phyloP scores from a whole-genome alignment of 2,329 filamentous ascomycete species.

The Ascochyta viciae-villosae region DNA sequence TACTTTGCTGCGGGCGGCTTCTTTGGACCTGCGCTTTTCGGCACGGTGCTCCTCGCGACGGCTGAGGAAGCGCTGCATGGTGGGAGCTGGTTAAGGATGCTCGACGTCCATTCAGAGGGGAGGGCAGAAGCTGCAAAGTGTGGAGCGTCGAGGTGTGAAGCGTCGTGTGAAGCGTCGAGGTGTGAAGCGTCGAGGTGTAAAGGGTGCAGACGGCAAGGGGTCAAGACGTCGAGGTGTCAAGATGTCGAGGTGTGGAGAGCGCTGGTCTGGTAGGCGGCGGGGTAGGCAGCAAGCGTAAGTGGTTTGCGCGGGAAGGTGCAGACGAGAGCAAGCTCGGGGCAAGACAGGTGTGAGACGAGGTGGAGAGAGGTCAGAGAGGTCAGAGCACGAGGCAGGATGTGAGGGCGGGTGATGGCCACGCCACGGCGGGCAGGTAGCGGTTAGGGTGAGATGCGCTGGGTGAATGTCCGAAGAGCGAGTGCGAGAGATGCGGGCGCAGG shows the following conservation, averaged over 20 bases:
- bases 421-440: conserved; percentile 8
- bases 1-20: conserved; percentile 43
- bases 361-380: neutral
- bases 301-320: conserved; percentile 17
- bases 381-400: neutral
- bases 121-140: too few relatives aligned
- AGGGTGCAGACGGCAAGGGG: too few relatives aligned
- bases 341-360: conserved; percentile 7
- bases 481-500: neutral
- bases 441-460: conserved; percentile 1
- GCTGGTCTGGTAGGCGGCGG: conserved; percentile 11
- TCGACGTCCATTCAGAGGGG: conserved; percentile 25
- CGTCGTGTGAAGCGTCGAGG: too few relatives aligned
- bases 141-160: too few relatives aligned
- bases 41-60: conserved; percentile 66
- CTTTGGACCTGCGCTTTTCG: conserved; percentile 47
- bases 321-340: conserved; percentile 14
- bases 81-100: conserved; percentile 1
- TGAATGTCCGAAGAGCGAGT: neutral
- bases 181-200: too few relatives aligned
- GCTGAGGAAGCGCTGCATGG: conserved; percentile 71
- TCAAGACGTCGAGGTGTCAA: too few relatives aligned
- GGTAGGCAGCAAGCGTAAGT: conserved; percentile 24
- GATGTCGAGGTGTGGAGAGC: too few relatives aligned
- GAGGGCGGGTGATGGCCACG: conserved; percentile 11